Evolutionary conservation across 495 filamentous ascomycete genomes (phyloP), one percentile per base, ranked within the genome.

Genomic region (Penicillium lagena): DNA sequence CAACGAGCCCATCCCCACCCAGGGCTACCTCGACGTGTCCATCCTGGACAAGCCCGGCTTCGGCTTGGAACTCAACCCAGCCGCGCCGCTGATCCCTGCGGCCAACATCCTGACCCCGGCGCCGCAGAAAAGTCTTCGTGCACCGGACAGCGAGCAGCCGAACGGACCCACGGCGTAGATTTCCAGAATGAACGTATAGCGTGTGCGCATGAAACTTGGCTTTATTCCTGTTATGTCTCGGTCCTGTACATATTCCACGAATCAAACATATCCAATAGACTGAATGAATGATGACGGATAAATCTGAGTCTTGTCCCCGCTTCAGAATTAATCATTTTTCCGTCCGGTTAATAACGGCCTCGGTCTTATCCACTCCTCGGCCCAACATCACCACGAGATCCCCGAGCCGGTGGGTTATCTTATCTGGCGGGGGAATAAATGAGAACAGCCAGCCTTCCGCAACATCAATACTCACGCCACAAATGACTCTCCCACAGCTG

Each of bases 11-110:
- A 89, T 95, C 42, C 90, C 90, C 1, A 79, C 70, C 9, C 80
- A 89, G 39, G 90, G 90, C 4, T 91, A 79, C 59, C 71, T 96
- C 22, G 83, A 87, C 47, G 76, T 88, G 4, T 76, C 80, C 0
- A 77, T 87, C 35, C 70, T 96, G 27, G 86, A 96, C 63, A 93
- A 85, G 75, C 90, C 90, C 6, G 90, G 90, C 0, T 96, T 96
- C 58, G 90, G 90, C 7, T 74, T 96, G 30, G 88, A 89, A 34
- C 57, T 95, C 14, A 96, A 93, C 59, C 88, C 87, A 0, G 71
- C 70, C 11, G 89, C 87, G n/a, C 74, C 81, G 38, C 66, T 96
- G 42, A 85, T 95, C 42, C 78, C 87, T 29, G 87, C 87, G 7
- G 67, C 75, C 17, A 73, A 78, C 29, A 71, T 95, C 8, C 63